Evolutionary conservation across 202 grass and related monocot species (phyloP), one percentile per base, ranked within the genome.

Genomic region (Elaeis oleifera): DNA sequence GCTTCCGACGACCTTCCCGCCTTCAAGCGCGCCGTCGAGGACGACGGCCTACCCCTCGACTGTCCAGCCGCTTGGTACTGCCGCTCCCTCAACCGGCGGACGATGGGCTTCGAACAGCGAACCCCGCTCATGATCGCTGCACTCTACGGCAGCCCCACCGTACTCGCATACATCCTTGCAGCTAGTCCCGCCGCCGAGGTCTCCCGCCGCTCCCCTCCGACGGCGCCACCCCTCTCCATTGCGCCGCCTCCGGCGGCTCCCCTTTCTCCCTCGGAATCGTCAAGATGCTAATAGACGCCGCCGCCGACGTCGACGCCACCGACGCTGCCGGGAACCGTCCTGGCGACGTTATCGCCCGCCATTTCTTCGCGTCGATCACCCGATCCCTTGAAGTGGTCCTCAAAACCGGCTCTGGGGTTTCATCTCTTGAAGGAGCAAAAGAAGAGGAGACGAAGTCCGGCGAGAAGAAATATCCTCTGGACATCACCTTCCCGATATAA

Each of bases 1-100:
- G 63, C 63, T 49, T 52, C 48, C 21, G 63, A 65, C 36, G 49
- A 65, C 63, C 49, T 52, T 0, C 1, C 22, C 16, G 23, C 49
- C 49, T 65, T 65, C 63, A 65, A 52, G 63, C 63, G 63, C 5
- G 22, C 22, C 22, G 63, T 65, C 16, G 63, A 65, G 63, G 63
- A 65, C 6, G 63, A 51, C 15, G 63, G 63, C 15, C 63, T 52
- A 17, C 49, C 49, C 1, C 16, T 65, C 22, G 63, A 65, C 23
- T 22, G 14, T 23, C 49, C 22, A 4, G 63, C 63, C 5, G 23
- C 22, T 1, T 65, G 63, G 63, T 65, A 65, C 49, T 15, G 63
- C 49, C 63, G 63, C 0, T 65, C 23, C 49, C 20, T 49, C 15
- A 1, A 3, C 23, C 31, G 63, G 39, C 49, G 19, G 9, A 44